Evolutionary conservation across 2,329 filamentous ascomycete genomes (phyloP).

Genomic region (Scleromitrula shiraiana): DNA sequence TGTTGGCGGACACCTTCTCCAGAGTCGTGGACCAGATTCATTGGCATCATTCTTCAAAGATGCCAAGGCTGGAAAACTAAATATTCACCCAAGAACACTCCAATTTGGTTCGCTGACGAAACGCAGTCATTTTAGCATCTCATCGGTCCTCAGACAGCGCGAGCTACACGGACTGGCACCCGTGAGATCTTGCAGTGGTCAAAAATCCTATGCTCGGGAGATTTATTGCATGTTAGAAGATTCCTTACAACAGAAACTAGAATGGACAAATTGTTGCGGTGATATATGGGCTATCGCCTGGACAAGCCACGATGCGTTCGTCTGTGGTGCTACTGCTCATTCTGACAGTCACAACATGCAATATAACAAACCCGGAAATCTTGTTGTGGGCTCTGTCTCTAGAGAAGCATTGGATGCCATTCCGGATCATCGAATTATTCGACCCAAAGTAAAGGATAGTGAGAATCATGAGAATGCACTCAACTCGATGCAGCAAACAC

Average conservation of each 20-base stretch:
- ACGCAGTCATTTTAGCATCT: slow-evolving; percentile 6
- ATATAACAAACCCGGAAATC: slow-evolving; percentile 57
- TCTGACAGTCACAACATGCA: slow-evolving; percentile 57
- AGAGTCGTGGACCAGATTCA: slow-evolving; percentile 40
- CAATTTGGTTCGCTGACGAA: slow-evolving; percentile 1
- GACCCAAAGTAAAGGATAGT: slow-evolving; percentile 37
- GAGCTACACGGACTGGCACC: slow-evolving; percentile 21
- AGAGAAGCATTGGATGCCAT: slow-evolving; percentile 41
- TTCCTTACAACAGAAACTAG: slow-evolving; percentile 39
- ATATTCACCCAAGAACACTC: slow-evolving; percentile 1
- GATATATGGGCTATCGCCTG: slow-evolving; percentile 52
- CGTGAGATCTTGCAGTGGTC: slow-evolving; percentile 11
- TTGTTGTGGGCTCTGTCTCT: slow-evolving; percentile 45
- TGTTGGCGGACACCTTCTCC: slow-evolving; percentile 45
- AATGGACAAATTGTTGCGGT: slow-evolving; percentile 55
- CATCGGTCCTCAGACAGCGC: slow-evolving; percentile 19
- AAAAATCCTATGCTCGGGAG: slow-evolving; percentile 17
- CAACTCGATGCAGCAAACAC: slow-evolving; percentile 48
- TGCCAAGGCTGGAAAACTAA: slow-evolving; percentile 10
- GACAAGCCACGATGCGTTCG: slow-evolving; percentile 43
- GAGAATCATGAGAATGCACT: slow-evolving; percentile 47
- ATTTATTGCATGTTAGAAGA: slow-evolving; percentile 37
- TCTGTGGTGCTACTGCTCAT: slow-evolving; percentile 56
- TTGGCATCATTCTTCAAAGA: slow-evolving; percentile 17
- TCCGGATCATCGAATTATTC: slow-evolving; percentile 48